Base-by-base conservation (phyloP, 306 rosid species). In the Morella rubra region DNA sequence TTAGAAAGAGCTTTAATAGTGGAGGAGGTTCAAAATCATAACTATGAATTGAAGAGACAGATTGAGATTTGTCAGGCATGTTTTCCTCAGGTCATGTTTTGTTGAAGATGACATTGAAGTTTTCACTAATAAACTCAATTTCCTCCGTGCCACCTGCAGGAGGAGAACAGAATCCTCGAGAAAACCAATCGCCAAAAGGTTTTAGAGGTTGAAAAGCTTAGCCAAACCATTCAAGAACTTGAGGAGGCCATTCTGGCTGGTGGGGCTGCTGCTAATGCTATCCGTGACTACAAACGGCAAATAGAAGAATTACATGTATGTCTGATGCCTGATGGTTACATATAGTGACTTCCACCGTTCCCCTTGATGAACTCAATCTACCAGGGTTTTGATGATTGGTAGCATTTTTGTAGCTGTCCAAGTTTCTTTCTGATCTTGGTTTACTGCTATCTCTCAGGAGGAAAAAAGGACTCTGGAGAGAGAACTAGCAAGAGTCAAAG, bases 11-110 rank as follows among this genome's bases (percentile, higher is more conserved):
- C 92, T 76, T 84, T 95, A 72, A 92, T 95, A 69, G 99, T 95
- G 66, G 99, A 92, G 85, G 97, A 95, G 87, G 97, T 95, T 85
- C 97, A 95, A 69, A 95, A 95, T 76, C 97, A 89, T 32, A 92
- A 95, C 90, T 87, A 81, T 27, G 99, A 95, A 86, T 64, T 92
- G 82, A 92, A 75, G 90, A 90, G 99, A 92, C 99, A 95, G 90
- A 95, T 95, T 73, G 97, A 95, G 83, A 95, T 95, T 22, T 95
- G 91, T 88, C 97, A 90, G 95, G 98, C 85, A 88, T 80, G 82
- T 66, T 40, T 59, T 74, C 62, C 67, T 53, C 68, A 65, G 61
- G 54, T 80, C 27, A 62, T 80, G n/a, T 69, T 70, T 49, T 71
- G 69, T 67, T 10, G 19, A 64, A 59, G 46, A 47, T 64, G 27